phyloP scores from a whole-genome alignment of 2,329 filamentous ascomycete species.

The Aureobasidium pullulans region DNA sequence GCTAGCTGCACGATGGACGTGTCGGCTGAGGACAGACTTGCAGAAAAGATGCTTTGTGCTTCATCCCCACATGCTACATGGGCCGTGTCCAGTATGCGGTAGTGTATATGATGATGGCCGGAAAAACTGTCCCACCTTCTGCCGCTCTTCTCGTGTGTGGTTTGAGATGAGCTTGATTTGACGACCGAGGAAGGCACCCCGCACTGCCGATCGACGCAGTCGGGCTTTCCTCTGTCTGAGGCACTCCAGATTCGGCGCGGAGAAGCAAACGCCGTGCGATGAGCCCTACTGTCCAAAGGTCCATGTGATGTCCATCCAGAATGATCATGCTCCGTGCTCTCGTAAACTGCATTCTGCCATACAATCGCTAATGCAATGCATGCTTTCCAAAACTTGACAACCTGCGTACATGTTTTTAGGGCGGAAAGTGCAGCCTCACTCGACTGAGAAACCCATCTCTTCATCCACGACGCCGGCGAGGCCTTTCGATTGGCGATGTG shows the following conservation, averaged over 20 bases:
- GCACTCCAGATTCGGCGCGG: too few species aligned
- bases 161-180: background rate
- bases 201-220: background rate
- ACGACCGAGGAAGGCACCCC: background rate
- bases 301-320: background rate
- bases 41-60: background rate
- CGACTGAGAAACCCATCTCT: constrained; percentile 39
- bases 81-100: background rate
- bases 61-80: background rate
- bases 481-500: constrained; percentile 35
- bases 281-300: background rate
- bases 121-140: background rate
- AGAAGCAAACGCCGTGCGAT: background rate
- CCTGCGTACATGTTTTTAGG: background rate
- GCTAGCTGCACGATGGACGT: background rate
- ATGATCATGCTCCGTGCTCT: background rate
- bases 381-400: background rate
- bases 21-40: background rate
- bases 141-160: background rate
- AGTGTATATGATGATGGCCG: background rate
- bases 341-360: background rate
- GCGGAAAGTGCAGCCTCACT: background rate
- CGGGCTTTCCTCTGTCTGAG: background rate
- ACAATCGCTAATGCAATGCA: background rate
- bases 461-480: constrained; percentile 49